Evolutionary conservation across 768 basidiomycete species (phyloP).

Genomic region (Pulveroboletus sp.): DNA sequence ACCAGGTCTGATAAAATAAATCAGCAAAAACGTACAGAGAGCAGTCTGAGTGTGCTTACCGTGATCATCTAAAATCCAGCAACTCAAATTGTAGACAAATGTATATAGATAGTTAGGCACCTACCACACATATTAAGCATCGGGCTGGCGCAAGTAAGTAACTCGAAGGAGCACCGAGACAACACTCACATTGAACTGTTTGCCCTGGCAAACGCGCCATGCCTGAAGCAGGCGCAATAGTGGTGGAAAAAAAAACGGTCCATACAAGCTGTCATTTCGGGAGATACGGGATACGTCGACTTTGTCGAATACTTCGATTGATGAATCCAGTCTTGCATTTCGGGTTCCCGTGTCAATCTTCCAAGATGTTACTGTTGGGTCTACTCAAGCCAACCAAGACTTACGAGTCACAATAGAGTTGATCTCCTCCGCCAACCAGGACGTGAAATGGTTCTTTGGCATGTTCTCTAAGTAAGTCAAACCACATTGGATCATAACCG

Average conservation of each 20-base stretch:
- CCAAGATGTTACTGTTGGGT: background rate
- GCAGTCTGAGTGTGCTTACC: slow-evolving; percentile 40
- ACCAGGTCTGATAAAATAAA: slow-evolving; percentile 41
- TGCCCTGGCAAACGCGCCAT: slow-evolving; percentile 85
- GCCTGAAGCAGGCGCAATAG: slow-evolving; percentile 82
- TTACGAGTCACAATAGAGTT: slow-evolving; percentile 81
- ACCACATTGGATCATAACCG: slow-evolving; percentile 91
- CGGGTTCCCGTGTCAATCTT: slow-evolving; percentile 81
- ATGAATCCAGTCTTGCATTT: slow-evolving; percentile 81
- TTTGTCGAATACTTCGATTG: slow-evolving; percentile 55
- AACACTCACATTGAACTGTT: slow-evolving; percentile 79
- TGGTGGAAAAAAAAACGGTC: slow-evolving; percentile 90
- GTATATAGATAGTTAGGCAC: slow-evolving; percentile 14
- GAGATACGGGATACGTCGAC: slow-evolving; percentile 53
- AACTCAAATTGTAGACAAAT: background rate
- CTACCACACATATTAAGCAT: slow-evolving; percentile 85
- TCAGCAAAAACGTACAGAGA: slow-evolving; percentile 6
- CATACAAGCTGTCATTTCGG: slow-evolving; percentile 69
- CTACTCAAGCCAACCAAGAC: slow-evolving; percentile 16
- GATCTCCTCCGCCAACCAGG: slow-evolving; percentile 93
- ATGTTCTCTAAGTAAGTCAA: slow-evolving; percentile 85
- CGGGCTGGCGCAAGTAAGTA: slow-evolving; percentile 44
- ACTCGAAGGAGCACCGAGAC: background rate
- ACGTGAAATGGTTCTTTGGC: slow-evolving; percentile 76
- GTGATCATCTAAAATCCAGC: slow-evolving; percentile 58